These are phyloP conservation scores for Boechera stricta DNA, from an alignment of 345 rosid species.

Conservation along the genomic window DNA sequence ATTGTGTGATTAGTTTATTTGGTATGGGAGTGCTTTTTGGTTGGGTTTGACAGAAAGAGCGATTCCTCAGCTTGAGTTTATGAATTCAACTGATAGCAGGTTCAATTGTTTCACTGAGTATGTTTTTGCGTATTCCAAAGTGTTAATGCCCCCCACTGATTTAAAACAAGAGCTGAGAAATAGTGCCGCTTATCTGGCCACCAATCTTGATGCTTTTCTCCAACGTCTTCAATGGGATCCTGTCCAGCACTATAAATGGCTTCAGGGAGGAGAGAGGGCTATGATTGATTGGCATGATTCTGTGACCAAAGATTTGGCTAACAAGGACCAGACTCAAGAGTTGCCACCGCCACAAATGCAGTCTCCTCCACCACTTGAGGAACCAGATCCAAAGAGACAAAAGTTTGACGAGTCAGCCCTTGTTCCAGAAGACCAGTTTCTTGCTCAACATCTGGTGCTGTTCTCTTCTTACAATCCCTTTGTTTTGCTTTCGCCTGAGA, in stretches of 20 bases:
- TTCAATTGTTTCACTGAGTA: background rate
- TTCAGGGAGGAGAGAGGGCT: background rate
- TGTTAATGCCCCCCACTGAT: background rate
- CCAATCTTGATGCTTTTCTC: no score
- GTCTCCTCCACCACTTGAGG: constrained; percentile 24
- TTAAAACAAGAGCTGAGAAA: background rate
- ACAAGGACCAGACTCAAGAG: background rate
- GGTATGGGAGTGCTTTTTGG: background rate
- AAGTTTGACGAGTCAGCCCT: no score
- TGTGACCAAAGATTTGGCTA: background rate
- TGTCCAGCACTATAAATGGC: background rate
- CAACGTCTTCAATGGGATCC: background rate
- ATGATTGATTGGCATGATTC: background rate
- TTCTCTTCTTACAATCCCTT: background rate
- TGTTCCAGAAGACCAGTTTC: no score
- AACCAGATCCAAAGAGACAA: background rate
- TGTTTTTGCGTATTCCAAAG: background rate
- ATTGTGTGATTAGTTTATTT: constrained; percentile 29
- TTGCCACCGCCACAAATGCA: background rate
- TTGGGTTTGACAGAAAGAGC: background rate
- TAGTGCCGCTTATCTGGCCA: no score
- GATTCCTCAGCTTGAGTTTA: background rate
- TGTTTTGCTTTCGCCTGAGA: background rate
- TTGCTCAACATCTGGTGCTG: no score
- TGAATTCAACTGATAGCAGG: background rate